Evolutionary conservation across 805 yeast species (phyloP).

Genomic region (Sugiyamaella floridensis): DNA sequence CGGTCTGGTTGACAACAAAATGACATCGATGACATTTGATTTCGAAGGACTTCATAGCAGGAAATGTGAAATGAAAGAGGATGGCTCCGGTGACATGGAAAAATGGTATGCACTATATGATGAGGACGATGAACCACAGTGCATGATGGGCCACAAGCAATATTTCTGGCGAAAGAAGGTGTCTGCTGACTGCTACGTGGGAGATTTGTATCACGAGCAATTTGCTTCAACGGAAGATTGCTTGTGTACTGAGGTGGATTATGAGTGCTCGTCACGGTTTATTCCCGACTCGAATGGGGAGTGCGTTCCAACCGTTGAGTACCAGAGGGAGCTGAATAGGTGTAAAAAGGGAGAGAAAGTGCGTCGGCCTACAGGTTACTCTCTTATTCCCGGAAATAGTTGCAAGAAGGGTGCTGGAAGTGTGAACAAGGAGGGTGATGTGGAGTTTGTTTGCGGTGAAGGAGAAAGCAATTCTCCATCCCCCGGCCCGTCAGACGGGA

Average conservation of each 20-base stretch:
- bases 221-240: slow-evolving; percentile 47
- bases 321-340: slow-evolving; percentile 28
- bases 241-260: slow-evolving; percentile 56
- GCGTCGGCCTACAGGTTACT: slow-evolving; percentile 35
- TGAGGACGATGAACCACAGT: slow-evolving; percentile 31
- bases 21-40: slow-evolving; percentile 52
- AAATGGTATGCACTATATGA: slow-evolving; percentile 47
- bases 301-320: slow-evolving; percentile 40
- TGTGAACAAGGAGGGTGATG: slow-evolving; percentile 32
- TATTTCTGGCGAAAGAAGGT: slow-evolving; percentile 57
- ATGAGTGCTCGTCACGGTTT: slow-evolving; percentile 61
- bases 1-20: slow-evolving; percentile 33
- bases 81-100: slow-evolving; percentile 56
- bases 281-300: slow-evolving; percentile 28
- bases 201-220: slow-evolving; percentile 33
- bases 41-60: slow-evolving; percentile 33
- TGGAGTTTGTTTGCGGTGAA: slow-evolving; percentile 22
- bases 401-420: slow-evolving; percentile 35
- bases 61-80: slow-evolving; percentile 23
- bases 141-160: slow-evolving; percentile 66
- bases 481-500: slow-evolving; percentile 23
- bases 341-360: slow-evolving; percentile 21
- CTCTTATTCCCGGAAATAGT: slow-evolving; percentile 38
- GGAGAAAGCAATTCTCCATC: slow-evolving; percentile 33
- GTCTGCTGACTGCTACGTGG: slow-evolving; percentile 57